Conservation (phyloP, 1,284 basidiomycete species). For the Microbotryum lychnidis-dioicae region DNA sequence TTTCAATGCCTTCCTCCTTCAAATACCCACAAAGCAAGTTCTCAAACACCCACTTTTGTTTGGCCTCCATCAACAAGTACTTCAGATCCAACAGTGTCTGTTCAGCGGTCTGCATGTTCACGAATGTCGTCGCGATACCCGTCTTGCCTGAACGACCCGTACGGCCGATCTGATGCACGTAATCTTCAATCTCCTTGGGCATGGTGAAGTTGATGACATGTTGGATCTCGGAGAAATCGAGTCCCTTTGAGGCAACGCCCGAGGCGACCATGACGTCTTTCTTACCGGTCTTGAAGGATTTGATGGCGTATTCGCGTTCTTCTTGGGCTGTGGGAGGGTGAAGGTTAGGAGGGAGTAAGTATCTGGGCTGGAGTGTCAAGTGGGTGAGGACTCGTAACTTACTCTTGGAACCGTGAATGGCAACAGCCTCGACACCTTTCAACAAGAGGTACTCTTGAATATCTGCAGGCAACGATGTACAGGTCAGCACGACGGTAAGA, state of each 20-base stretch:
- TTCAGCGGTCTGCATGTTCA: constrained; percentile 93
- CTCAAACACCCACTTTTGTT: constrained; percentile 67
- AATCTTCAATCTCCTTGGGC: constrained; percentile 97
- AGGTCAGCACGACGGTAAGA: background rate
- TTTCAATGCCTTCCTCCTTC: background rate
- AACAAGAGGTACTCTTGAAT: constrained; percentile 95
- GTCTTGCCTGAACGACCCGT: constrained; percentile 97
- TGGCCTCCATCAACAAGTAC: constrained; percentile 92
- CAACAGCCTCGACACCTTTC: constrained; percentile 96
- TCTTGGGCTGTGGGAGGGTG: constrained; percentile 66
- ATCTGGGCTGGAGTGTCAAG: too few species aligned
- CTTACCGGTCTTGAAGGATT: constrained; percentile 88
- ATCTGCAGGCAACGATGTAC: constrained; percentile 48
- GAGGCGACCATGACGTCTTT: constrained; percentile 99
- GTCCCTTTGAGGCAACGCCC: constrained; percentile 91
- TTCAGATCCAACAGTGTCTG: constrained; percentile 95
- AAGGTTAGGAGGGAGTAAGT: background rate
- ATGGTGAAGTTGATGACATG: constrained; percentile 97
- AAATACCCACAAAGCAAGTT: background rate
- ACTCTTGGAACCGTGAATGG: constrained; percentile 97
- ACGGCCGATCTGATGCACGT: constrained; percentile 96
- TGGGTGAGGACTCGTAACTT: constrained; percentile 35
- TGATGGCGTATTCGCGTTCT: constrained; percentile 97
- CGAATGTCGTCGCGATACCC: constrained; percentile 99
- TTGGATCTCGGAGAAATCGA: constrained; percentile 97